Percentiles rank a stretch among this genome's conserved stretches.
Evolutionary conservation across 352 stramenopile species (phyloP).

Genomic region (Elongisporangium anandrum): DNA sequence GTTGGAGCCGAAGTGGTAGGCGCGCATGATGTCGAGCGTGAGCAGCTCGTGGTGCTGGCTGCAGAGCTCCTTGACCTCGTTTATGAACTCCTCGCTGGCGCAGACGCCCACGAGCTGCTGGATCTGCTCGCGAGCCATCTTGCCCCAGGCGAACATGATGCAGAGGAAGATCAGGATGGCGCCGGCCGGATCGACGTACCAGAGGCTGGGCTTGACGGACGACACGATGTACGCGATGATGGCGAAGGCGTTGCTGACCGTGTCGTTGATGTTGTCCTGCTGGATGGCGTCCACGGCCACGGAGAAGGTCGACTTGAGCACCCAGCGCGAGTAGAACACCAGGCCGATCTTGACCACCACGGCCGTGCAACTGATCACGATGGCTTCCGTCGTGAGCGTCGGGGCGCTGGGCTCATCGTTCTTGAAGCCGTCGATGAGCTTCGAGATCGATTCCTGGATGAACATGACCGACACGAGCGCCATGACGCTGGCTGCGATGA

Average conservation of each 20-base stretch:
- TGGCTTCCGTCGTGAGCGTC: constrained; percentile 80
- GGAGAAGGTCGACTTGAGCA: constrained; percentile 47
- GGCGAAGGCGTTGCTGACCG: constrained; percentile 88
- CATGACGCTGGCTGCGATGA: constrained; percentile 91
- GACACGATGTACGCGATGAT: constrained; percentile 44
- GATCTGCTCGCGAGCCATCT: constrained; percentile 91
- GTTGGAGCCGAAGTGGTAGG: constrained; percentile 93
- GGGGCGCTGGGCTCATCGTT: constrained; percentile 69
- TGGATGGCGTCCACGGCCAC: constrained; percentile 52
- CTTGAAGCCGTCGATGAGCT: constrained; percentile 36
- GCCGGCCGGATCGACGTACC: constrained; percentile 90
- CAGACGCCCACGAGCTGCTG: constrained; percentile 66
- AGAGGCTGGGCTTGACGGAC: constrained; percentile 39
- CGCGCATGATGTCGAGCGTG: constrained; percentile 82
- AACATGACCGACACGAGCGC: constrained; percentile 87
- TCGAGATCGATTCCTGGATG: constrained; percentile 53
- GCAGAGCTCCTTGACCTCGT: constrained; percentile 81
- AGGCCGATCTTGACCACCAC: constrained; percentile 71
- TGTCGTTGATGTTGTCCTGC: constrained; percentile 95
- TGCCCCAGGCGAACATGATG: constrained; percentile 91
- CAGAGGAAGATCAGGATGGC: constrained; percentile 92
- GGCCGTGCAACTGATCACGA: constrained; percentile 68
- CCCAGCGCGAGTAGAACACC: constrained; percentile 57
- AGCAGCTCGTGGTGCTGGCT: constrained; percentile 67
- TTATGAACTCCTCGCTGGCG: constrained; percentile 85